Base-by-base conservation (phyloP, 2,329 filamentous ascomycete genomes). In the Thielaviopsis musarum region DNA sequence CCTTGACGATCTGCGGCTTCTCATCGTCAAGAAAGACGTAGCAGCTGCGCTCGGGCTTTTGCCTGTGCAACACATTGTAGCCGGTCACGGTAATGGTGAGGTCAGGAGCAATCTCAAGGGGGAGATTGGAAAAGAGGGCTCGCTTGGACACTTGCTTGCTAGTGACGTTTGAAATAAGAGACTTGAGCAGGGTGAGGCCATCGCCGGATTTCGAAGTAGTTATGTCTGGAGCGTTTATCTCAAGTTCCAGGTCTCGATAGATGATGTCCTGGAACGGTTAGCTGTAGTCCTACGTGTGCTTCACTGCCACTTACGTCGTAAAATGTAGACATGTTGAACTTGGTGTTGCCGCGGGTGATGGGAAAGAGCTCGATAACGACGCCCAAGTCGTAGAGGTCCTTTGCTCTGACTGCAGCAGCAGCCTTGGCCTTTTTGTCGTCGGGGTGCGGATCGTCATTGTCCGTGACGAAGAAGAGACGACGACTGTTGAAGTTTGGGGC, bases 291-390 rank as follows among this genome's bases (percentile, higher is more conserved):
- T 69, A 66, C 59, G 5, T 3, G 17, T n/a, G 10, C 1, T 2
- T 12, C 15, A 21, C 5, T 13, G 24, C 7, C 24, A 64, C 77
- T 65, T 76, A 91, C 88, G 71, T 97, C 88, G 70, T 96, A 98
- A 70, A 98, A 98, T 61, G 87, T 91, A 60, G 81, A 77, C 4
- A 88, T 75, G 64, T 95, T 85, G 67, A 98, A 98, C 38, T 79
- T 79, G 63, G 81, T 77, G 28, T 84, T 83, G 2, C 70, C 74
- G 0, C 80, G 80, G 24, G 85, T 87, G 60, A 98, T 91, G 0
- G 93, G 91, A 65, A 97, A 98, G 0, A 98, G 75, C 66, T 97
- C 91, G 62, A 98, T 95, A 0, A 81, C 82, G 30, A 96, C 90
- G 3, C 91, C 90, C 28, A 97, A 75, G 68, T 98, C 93, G 68